Base-by-base conservation (phyloP, 2,329 filamentous ascomycete species). In the Myriosclerotinia duriaeana region DNA sequence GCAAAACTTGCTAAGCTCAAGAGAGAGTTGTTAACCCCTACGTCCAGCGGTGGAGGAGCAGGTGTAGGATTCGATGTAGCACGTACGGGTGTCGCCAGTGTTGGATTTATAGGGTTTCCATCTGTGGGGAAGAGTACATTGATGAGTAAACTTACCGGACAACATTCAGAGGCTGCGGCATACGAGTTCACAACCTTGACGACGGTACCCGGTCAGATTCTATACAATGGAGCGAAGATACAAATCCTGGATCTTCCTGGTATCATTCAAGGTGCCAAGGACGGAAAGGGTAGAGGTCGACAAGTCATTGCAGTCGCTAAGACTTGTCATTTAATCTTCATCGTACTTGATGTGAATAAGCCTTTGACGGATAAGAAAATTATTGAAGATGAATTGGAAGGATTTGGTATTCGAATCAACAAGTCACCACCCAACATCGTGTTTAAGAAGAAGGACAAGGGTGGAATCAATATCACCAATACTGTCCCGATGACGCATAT, bases 361-460 rank as follows among this genome's bases (percentile, higher is more conserved):
- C 95, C 95, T 34, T 82, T 99, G 73, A 96, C 94, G 20, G 95
- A 99, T 80, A 99, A 99, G 83, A 87, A 92, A 69, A 85, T 99
- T 70, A 99, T 99, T 76, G 95, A 99, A 80, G 85, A 87, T 62
- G 95, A 99, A 81, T 80, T 99, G 77, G 95, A 99, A 78, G 95
- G 95, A 9, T 99, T 99, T 75, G 95, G 95, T 44, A 97, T 99
- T 77, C 87, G 95, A 66, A 94, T 98, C 82, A 99, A 99, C 84
- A 99, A 98, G 83, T 82, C 88, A 74, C 95, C 95, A 36, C 95
- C 95, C 52, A 99, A 99, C 78, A 99, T 99, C 75, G 91, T 95
- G n/a, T 97, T 97, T 84, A 96, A 89, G 81, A 99, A 99, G 84
- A 99, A 99, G 84, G 95, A 99, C 80, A 98, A 98, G 81, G 95